Base-by-base conservation (phyloP, 2,329 filamentous ascomycete genomes). In the Penicillium sp. region DNA sequence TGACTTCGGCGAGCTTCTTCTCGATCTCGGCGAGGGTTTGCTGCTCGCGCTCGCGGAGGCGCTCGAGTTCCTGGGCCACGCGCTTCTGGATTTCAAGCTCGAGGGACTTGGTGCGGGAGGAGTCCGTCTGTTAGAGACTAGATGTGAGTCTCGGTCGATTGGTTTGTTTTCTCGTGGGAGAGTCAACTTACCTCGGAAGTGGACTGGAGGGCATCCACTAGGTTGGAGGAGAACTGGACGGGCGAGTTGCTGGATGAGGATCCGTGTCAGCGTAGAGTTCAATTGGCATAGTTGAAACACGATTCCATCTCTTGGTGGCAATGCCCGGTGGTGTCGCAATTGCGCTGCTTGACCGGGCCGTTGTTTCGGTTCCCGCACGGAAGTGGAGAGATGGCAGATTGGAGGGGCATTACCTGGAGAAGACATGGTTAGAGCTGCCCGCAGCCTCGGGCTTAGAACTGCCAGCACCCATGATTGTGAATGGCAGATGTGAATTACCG, bases 1-100 rank as follows among this genome's bases (percentile, higher is more conserved):
- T 66, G 33, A 63, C 62, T 47, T 70, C 68, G 16, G 72, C 64
- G 54, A 84, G 70, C 64, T 85, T 84, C 56, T 88, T 83, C 67
- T 87, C 83, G 54, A 89, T 82, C 51, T 84, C 77, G 61, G 81
- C 79, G 58, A 96, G 85, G 53, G 85, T 83, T 44, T 85, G 80
- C 58, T 83, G 75, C 70, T 92, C 87, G 63, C 86, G 78, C 58
- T 84, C 80, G 69, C 86, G 86, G 58, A 96, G 84, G 63, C 86
- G 86, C 73, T 87, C 85, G 61, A 97, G 89, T 76, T 96, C 92
- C 65, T 85, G 81, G 65, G 87, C 84, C 55, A 96, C 90, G 73
- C 92, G 92, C 69, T 84, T 78, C 78, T 96, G 92, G 72, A 96
- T 86, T 65, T 92, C 87, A 58, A 94, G 84, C 76, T 97, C 92